Evolutionary conservation across 2,329 filamentous ascomycete genomes (phyloP).

Genomic region (Lecanoromycetidae sp.): DNA sequence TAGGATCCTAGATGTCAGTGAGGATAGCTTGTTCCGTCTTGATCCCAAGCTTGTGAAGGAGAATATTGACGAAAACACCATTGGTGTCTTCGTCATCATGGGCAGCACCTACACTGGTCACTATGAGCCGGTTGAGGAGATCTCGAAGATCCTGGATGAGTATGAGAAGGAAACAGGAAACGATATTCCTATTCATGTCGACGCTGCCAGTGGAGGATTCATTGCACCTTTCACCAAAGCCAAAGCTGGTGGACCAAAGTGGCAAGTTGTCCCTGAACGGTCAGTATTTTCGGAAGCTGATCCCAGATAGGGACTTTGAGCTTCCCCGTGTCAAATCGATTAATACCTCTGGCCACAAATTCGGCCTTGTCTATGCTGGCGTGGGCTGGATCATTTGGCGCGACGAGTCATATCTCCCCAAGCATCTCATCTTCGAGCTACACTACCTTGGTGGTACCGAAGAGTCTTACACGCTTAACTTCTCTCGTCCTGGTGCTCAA

Average conservation of each 20-base stretch:
- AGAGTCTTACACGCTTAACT: conserved; percentile 59
- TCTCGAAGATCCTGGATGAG: conserved; percentile 52
- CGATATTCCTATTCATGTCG: conserved; percentile 51
- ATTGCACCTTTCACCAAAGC: conserved; percentile 32
- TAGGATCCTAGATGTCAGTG: conserved; percentile 50
- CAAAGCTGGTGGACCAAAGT: conserved; percentile 39
- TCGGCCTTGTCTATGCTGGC: conserved; percentile 48
- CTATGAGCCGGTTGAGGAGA: conserved; percentile 58
- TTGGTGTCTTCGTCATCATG: conserved; percentile 62
- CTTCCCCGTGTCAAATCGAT: conserved; percentile 39
- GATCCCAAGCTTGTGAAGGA: conserved; percentile 53
- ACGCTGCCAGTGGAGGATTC: conserved; percentile 33
- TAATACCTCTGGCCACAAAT: conserved; percentile 42
- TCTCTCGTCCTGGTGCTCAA: conserved; percentile 57
- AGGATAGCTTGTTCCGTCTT: conserved; percentile 48
- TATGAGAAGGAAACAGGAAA: conserved; percentile 49
- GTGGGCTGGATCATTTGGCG: conserved; percentile 62
- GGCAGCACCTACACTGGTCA: conserved; percentile 64
- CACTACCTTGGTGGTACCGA: conserved; percentile 62
- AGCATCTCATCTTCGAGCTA: conserved; percentile 58
- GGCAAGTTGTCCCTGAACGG: conserved; percentile 35
- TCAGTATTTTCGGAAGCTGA: not conserved
- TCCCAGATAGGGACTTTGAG: conserved; percentile 23
- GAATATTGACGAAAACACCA: conserved; percentile 64
- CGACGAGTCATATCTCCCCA: conserved; percentile 51